Conservation (phyloP, 192 early-diverging fungal genomes). For the Mortierella antarctica region DNA sequence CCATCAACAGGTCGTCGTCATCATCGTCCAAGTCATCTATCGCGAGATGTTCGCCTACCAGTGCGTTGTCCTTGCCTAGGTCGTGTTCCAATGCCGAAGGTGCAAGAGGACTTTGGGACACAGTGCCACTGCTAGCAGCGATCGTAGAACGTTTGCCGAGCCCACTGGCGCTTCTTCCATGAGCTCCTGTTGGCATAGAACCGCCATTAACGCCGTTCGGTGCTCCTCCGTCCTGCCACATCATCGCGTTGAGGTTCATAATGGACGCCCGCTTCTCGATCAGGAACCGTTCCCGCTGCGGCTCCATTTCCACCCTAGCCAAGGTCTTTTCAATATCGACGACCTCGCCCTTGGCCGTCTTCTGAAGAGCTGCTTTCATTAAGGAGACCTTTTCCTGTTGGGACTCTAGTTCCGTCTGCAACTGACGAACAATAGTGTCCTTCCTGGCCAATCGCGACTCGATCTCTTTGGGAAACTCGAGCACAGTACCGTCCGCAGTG, state of each 20-base stretch:
- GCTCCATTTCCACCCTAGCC: slow-evolving; percentile 45
- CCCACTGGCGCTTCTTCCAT: slow-evolving; percentile 3
- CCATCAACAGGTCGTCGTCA: slow-evolving; percentile 40
- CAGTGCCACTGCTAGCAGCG: not conserved
- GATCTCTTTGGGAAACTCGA: slow-evolving; percentile 34
- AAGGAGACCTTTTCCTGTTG: slow-evolving; percentile 55
- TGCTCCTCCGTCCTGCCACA: slow-evolving; percentile 18
- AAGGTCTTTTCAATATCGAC: slow-evolving; percentile 50
- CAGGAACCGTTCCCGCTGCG: slow-evolving; percentile 33
- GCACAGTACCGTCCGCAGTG: slow-evolving; percentile 19
- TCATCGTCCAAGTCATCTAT: slow-evolving; percentile 19
- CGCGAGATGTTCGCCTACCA: slow-evolving; percentile 21
- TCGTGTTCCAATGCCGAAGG: not conserved
- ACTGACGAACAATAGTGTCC: slow-evolving; percentile 40
- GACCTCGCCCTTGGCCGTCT: slow-evolving; percentile 26
- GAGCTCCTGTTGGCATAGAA: not conserved
- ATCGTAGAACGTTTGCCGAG: not conserved
- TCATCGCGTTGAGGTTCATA: slow-evolving; percentile 24
- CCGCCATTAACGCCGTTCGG: not conserved
- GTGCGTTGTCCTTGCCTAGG: slow-evolving; percentile 10
- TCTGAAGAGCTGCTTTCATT: slow-evolving; percentile 42
- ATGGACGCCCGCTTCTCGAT: slow-evolving; percentile 49
- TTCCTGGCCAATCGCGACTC: slow-evolving; percentile 30
- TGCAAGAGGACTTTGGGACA: not conserved
- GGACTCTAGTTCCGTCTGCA: slow-evolving; percentile 30